Conservation (phyloP, 2,329 filamentous ascomycete species). For the Xylariaceae sp. region DNA sequence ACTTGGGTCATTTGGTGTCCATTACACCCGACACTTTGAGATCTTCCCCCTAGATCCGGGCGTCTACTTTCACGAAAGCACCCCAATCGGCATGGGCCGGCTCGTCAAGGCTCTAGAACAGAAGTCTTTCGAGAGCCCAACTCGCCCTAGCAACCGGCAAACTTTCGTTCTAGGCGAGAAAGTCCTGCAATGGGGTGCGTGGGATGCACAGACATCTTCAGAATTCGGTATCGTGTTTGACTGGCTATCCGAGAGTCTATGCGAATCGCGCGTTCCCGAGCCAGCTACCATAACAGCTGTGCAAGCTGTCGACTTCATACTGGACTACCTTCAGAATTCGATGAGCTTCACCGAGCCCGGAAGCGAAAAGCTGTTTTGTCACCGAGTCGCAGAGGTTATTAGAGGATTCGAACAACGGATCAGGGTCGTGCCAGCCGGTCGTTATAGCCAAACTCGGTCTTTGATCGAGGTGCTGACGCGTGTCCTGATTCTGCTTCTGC, state of each 20-base stretch:
- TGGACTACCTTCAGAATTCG: conserved; percentile 39
- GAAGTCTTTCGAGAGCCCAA: conserved; percentile 21
- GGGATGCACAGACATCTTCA: conserved; percentile 52
- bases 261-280: conserved; percentile 6
- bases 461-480: conserved; percentile 30
- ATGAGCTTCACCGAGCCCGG: conserved; percentile 31
- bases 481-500: conserved; percentile 29
- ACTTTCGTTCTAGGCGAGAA: conserved; percentile 42
- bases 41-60: conserved; percentile 49
- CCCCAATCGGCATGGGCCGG: conserved; percentile 48
- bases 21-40: conserved; percentile 57
- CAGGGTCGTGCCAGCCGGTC: conserved; percentile 13
- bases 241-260: conserved; percentile 42
- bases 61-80: conserved; percentile 53
- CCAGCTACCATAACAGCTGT: conserved; percentile 14
- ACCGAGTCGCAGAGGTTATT: conserved; percentile 36
- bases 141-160: conserved; percentile 24
- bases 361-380: conserved; percentile 33
- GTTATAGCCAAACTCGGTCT: conserved; percentile 17
- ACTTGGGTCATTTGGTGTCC: conserved; percentile 52
- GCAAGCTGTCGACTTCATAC: conserved; percentile 35
- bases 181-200: conserved; percentile 45
- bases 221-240: conserved; percentile 56
- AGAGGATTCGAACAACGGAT: conserved; percentile 32
- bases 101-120: conserved; percentile 32